Conservation (phyloP, 2,329 filamentous ascomycete genomes). For the Microcyclosporella mali region DNA sequence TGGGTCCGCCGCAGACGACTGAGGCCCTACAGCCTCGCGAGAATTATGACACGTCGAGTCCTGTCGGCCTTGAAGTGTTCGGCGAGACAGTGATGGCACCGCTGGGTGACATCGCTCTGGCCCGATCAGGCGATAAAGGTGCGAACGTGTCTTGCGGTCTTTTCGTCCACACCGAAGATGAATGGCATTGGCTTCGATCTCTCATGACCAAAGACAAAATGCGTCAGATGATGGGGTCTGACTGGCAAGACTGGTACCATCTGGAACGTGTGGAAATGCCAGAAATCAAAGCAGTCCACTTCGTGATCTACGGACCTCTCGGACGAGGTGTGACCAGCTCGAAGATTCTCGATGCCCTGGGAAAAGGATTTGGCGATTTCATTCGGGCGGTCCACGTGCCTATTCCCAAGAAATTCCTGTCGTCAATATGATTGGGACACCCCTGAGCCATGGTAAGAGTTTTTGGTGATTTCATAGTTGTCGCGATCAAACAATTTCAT, state of each 20-base stretch:
- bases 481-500: too few relatives aligned
- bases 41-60: conserved; percentile 29
- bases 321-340: conserved; percentile 22
- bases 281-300: conserved; percentile 37
- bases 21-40: conserved; percentile 17
- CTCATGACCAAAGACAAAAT: conserved; percentile 23
- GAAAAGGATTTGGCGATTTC: conserved; percentile 23
- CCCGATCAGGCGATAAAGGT: conserved; percentile 30
- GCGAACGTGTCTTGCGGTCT: conserved; percentile 29
- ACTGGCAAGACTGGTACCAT: conserved; percentile 25
- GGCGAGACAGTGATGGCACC: conserved; percentile 33
- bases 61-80: conserved; percentile 28
- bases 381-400: conserved; percentile 19
- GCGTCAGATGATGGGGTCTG: conserved; percentile 24
- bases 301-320: conserved; percentile 25
- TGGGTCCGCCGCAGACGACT: conserved; percentile 20
- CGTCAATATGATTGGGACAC: neutral
- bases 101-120: conserved; percentile 31
- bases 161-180: conserved; percentile 34
- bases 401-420: conserved; percentile 20
- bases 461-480: too few relatives aligned
- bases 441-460: too few relatives aligned
- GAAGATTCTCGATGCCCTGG: conserved; percentile 20
- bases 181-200: conserved; percentile 28
- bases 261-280: conserved; percentile 37